Evolutionary conservation across 345 rosid genomes (phyloP), one percentile per base, ranked within the genome.

Genomic region (Diplotaxis tenuifolia): DNA sequence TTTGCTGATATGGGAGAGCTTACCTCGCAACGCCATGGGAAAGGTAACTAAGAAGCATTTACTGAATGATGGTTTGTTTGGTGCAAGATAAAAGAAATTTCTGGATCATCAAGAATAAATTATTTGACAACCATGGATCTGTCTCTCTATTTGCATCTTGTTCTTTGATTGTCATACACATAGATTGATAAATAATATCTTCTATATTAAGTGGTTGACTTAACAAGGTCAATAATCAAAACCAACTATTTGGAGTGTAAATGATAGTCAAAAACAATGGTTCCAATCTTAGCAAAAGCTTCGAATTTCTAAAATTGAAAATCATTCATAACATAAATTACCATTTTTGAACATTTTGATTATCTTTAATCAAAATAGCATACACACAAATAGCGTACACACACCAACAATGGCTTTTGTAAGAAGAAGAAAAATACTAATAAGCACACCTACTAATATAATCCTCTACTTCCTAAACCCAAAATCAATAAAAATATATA

Each of bases 21-120:
- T 95, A 47, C 99, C 99, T 19, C 97, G 98, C 25, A 92, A 95
- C 70, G 98, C 99, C 19, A 95, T 95, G 99, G 98, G 99, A 74
- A 95, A 95, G 98, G 98, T 95, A 58, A 67, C 15, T 12, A 58
- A 21, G 75, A 57, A 38, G 52, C n/a, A 10, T 42, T 67, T 14
- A 1, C 20, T 16, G 28, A 31, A 25, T 56, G 4, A 52, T 42
- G 4, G 29, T 7, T 61, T 27, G 52, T 38, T 68, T 75, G 47
- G 22, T 67, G 62, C 29, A 19, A 59, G 45, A 68, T n/a, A n/a
- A 83, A 92, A 87, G 87, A 90, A 82, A 72, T 72, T 79, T 76
- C 75, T 95, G 71, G 75, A 80, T n/a, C 23, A 49, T 36, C 79
- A 87, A 21, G 56, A 72, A 9, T 84, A 78, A 80, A 53, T 49